These are phyloP conservation scores for Plasmopara muralis DNA, from an alignment of 352 stramenopile species.

Conservation along the genomic window DNA sequence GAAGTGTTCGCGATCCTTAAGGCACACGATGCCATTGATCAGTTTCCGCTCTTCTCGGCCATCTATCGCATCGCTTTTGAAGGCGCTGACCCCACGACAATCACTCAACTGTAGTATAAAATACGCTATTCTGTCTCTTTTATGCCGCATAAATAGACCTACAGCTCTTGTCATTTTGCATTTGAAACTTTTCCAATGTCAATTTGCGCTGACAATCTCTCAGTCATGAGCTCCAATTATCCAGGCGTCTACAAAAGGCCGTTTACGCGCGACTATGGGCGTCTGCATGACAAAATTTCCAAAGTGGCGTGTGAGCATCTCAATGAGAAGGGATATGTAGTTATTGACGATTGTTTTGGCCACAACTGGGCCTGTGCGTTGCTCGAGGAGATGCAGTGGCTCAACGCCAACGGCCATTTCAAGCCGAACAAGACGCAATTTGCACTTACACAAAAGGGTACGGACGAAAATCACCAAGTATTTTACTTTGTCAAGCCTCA, in stretches of 20 bases:
- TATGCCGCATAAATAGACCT: background rate
- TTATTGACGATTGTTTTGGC: conserved; percentile 69
- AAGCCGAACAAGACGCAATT: conserved; percentile 82
- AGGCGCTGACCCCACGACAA: conserved; percentile 70
- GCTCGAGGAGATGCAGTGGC: conserved; percentile 58
- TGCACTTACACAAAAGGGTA: conserved; percentile 36
- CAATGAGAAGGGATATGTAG: conserved; percentile 44
- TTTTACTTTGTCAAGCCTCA: conserved; percentile 74
- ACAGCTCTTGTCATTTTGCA: background rate
- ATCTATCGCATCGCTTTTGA: conserved; percentile 94
- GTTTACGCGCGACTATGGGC: conserved; percentile 51
- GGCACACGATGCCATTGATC: conserved; percentile 59
- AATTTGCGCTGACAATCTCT: background rate
- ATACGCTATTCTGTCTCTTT: background rate
- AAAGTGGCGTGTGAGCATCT: conserved; percentile 33
- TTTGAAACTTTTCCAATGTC: background rate
- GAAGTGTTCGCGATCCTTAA: conserved; percentile 92
- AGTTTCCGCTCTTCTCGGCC: conserved; percentile 89
- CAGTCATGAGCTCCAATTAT: conserved; percentile 25
- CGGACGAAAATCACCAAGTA: conserved; percentile 21
- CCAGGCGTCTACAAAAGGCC: conserved; percentile 36
- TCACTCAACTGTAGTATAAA: conserved; percentile 48
- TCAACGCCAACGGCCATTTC: conserved; percentile 46
- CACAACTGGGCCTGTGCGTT: conserved; percentile 44
- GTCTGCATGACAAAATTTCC: conserved; percentile 42